Evolutionary conservation across 352 stramenopile species (phyloP), one percentile per base, ranked within the genome.

Genomic region (Phytopythium cucurbitacearum): DNA sequence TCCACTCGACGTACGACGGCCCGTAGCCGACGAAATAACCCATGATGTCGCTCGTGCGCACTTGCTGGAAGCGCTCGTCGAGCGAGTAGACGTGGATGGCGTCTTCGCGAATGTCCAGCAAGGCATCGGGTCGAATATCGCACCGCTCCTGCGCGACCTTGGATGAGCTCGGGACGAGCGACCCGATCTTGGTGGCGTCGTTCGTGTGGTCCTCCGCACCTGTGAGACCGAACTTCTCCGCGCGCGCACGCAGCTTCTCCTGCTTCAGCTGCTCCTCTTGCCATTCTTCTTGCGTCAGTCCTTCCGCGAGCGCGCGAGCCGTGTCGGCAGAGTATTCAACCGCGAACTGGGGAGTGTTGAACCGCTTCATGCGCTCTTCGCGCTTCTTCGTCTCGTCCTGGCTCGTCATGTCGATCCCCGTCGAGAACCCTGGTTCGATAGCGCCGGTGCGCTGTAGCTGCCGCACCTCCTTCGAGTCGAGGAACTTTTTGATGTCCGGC

Each of bases 1-100:
- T 72, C 84, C 84, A 94, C 56, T 94, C 84, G 41, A 94, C 80
- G 65, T 94, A 94, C 16, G 80, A 89, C 11, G 84, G 84, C 0
- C 81, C 80, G 52, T 90, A 94, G 6, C 80, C 84, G 0, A 66
- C 57, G 53, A 94, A 94, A 48, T 92, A 94, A 40, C 62, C 73
- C 57, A 92, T 65, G 13, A 94, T 63, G 51, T 94, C 84, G 51
- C 66, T 88, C 44, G 81, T 92, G 40, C 84, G 80, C 15, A 94
- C 82, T 50, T 85, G 73, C 53, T 89, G 84, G 47, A 92, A 92
- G 15, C 73, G 71, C 2, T 89, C 73, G 53, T 92, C 84, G 8
- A 91, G 69, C 40, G 78, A 88, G 57, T 94, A 94, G 69, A 92
- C 65, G 65, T 92, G 84, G 46, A 94, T 63, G 21, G 80, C 82